A percentile compares a stretch with the other conserved stretches of the same genome.
phyloP scores from a whole-genome alignment of 495 filamentous ascomycete genomes.

The Neurospora sp. region DNA sequence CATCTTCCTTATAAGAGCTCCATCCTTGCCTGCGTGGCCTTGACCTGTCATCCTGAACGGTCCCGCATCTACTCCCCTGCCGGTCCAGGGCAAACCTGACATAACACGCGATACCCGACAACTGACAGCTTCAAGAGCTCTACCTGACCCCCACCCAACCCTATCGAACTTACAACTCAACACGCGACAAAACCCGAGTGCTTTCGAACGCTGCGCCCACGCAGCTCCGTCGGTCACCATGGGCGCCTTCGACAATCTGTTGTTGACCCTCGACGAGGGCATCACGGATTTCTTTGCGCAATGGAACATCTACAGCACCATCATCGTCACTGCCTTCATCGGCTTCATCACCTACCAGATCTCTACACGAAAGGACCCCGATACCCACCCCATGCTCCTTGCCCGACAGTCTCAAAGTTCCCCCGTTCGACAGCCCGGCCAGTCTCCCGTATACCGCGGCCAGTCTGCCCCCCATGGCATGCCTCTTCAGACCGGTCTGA shows the following conservation, averaged over 20 bases:
- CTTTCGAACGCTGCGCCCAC: background rate
- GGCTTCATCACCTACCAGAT: slow-evolving; percentile 43
- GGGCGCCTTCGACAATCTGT: slow-evolving; percentile 33
- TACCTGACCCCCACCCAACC: background rate
- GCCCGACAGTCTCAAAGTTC: slow-evolving; percentile 70
- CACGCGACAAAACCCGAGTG: background rate
- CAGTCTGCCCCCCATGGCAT: slow-evolving; percentile 75
- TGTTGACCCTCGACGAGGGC: slow-evolving; percentile 56
- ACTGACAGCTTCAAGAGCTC: background rate
- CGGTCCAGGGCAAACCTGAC: background rate
- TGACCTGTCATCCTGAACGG: background rate
- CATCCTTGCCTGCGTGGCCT: background rate
- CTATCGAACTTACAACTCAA: background rate
- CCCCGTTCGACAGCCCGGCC: slow-evolving; percentile 69
- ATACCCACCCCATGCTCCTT: slow-evolving; percentile 84
- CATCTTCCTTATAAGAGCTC: background rate
- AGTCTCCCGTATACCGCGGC: slow-evolving; percentile 75
- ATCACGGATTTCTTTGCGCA: slow-evolving; percentile 58
- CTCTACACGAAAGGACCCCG: slow-evolving; percentile 52
- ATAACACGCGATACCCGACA: background rate
- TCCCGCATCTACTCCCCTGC: background rate
- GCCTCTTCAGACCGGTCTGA: slow-evolving; percentile 71
- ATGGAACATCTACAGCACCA: slow-evolving; percentile 70
- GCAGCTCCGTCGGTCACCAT: slow-evolving; percentile 10
- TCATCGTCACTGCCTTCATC: slow-evolving; percentile 50